A percentile compares a stretch with the other conserved stretches of the same genome.
These are phyloP conservation scores for Phytopythium boreale DNA, from an alignment of 352 stramenopile species.

Conservation along the genomic window DNA sequence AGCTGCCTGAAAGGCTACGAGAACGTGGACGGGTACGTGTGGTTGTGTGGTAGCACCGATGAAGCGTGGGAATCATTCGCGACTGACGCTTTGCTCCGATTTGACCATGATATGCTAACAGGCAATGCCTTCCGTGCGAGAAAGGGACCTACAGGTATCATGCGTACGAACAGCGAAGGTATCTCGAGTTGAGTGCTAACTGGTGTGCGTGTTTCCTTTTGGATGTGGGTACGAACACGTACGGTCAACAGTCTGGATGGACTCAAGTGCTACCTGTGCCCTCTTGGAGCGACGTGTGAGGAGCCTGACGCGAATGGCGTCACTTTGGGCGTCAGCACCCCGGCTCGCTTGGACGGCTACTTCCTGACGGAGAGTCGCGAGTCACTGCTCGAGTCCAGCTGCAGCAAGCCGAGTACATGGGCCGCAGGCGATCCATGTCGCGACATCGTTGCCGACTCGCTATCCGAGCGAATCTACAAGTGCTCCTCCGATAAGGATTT, in stretches of 20 bases:
- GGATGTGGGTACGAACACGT: background rate
- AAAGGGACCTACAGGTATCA: conserved; percentile 66
- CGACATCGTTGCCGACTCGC: conserved; percentile 17
- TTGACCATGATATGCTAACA: conserved; percentile 8
- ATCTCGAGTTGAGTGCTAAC: background rate
- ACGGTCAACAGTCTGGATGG: conserved; percentile 47
- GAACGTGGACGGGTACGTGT: conserved; percentile 55
- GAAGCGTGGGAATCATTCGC: background rate
- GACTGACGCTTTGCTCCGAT: background rate
- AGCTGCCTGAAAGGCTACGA: conserved; percentile 59
- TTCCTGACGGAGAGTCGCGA: conserved; percentile 40
- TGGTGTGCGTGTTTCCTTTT: background rate
- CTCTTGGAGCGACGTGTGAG: conserved; percentile 47
- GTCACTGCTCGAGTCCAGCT: conserved; percentile 35
- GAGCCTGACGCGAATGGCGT: conserved; percentile 25
- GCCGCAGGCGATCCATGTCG: conserved; percentile 47
- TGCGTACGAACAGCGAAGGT: background rate
- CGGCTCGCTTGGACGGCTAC: conserved; percentile 37
- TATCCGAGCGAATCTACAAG: conserved; percentile 38
- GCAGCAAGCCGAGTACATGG: conserved; percentile 38
- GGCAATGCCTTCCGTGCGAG: conserved; percentile 47
- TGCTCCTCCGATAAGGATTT: conserved; percentile 40
- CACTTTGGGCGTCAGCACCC: conserved; percentile 36
- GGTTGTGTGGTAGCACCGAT: background rate
- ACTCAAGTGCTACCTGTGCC: conserved; percentile 57